phyloP scores from a whole-genome alignment of 2,329 filamentous ascomycete genomes.

The Basipetospora sp. region DNA sequence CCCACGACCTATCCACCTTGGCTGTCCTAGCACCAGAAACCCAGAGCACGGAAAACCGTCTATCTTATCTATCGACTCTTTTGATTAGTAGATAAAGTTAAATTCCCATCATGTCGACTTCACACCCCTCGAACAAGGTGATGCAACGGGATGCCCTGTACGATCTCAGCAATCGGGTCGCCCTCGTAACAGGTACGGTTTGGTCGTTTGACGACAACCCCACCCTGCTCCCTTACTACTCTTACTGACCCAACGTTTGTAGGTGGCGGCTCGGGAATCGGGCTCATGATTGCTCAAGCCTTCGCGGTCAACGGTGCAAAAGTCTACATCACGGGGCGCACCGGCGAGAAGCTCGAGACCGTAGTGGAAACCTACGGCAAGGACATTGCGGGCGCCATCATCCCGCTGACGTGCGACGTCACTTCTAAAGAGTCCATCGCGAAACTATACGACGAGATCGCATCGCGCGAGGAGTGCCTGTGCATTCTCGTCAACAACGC shows the following conservation, averaged over 20 bases:
- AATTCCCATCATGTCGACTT: too few relatives aligned
- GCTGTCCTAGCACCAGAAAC: too few relatives aligned
- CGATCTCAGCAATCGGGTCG: slow-evolving; percentile 27
- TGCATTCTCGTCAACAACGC: slow-evolving; percentile 57
- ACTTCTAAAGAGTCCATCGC: slow-evolving; percentile 45
- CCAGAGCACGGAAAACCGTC: too few relatives aligned
- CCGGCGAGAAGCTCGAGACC: slow-evolving; percentile 45
- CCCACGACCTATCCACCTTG: too few relatives aligned
- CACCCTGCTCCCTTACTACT: too few relatives aligned
- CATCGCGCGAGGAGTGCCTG: slow-evolving; percentile 39
- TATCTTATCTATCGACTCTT: too few relatives aligned
- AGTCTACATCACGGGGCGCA: slow-evolving; percentile 56
- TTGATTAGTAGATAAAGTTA: too few relatives aligned
- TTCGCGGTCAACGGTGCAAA: slow-evolving; percentile 53
- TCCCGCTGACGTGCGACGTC: slow-evolving; percentile 47
- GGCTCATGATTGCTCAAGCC: slow-evolving; percentile 53
- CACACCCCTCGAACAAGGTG: background rate
- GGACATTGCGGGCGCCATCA: slow-evolving; percentile 37
- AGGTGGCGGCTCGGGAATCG: slow-evolving; percentile 47
- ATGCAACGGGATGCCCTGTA: slow-evolving; percentile 22
- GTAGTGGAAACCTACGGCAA: slow-evolving; percentile 44
- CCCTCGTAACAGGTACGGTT: slow-evolving; percentile 29
- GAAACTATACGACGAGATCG: slow-evolving; percentile 42
- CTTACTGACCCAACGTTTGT: too few relatives aligned
- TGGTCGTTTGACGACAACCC: too few relatives aligned